Conservation (phyloP, 306 rosid genomes). For the Lathyrus sativus region DNA sequence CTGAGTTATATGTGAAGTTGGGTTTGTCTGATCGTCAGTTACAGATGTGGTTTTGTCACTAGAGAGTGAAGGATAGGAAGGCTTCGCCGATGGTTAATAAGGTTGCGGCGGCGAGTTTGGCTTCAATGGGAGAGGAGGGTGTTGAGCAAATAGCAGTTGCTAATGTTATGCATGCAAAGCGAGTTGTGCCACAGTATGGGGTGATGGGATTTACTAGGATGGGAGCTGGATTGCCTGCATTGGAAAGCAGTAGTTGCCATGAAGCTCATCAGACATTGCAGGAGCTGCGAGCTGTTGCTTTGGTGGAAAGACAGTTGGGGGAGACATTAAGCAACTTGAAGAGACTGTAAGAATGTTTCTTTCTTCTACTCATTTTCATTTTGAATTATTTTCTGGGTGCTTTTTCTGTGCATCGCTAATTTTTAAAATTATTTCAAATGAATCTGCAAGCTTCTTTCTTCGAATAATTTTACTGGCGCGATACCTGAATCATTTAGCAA, state of each 20-base stretch:
- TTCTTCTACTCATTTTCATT: constrained; percentile 18
- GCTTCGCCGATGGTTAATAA: too few species aligned
- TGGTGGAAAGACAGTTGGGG: constrained; percentile 73
- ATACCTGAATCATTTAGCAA: constrained; percentile 64
- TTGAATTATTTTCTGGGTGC: background rate
- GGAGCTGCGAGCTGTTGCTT: constrained; percentile 63
- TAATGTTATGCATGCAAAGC: too few species aligned
- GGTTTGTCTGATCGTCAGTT: too few species aligned
- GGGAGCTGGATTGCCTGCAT: constrained; percentile 44
- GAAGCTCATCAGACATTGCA: constrained; percentile 51
- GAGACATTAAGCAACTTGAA: constrained; percentile 55
- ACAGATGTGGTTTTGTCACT: too few species aligned
- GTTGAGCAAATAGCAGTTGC: too few species aligned
- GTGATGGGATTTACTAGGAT: constrained; percentile 42
- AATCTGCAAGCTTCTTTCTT: constrained; percentile 56
- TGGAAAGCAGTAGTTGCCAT: constrained; percentile 41
- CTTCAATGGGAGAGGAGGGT: too few species aligned
- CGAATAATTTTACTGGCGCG: constrained; percentile 68
- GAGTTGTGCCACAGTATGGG: too few species aligned
- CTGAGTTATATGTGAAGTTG: too few species aligned
- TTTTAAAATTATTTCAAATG: background rate
- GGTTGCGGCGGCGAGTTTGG: too few species aligned
- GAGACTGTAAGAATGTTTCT: constrained; percentile 55
- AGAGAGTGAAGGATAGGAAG: too few species aligned
- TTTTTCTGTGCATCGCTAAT: background rate